Conservation (phyloP, 768 basidiomycete genomes). For the Lepiota brunneoincarnata region DNA sequence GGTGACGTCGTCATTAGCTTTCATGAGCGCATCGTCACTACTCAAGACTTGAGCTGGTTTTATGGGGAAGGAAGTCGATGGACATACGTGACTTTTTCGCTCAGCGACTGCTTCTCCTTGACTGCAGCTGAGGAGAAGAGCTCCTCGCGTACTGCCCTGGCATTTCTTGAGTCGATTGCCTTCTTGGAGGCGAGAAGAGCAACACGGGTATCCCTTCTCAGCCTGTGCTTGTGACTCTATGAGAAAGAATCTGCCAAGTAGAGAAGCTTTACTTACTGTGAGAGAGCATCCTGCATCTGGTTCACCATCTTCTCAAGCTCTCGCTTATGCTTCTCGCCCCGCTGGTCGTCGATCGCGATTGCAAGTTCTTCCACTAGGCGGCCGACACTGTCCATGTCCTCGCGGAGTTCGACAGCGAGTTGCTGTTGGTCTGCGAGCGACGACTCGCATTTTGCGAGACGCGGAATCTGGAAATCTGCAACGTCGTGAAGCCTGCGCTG, state of each 20-base stretch:
- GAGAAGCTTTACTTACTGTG: conserved; percentile 36
- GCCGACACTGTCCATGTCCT: conserved; percentile 63
- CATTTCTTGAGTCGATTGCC: conserved; percentile 56
- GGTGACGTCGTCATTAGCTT: conserved; percentile 86
- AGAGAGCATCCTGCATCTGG: conserved; percentile 43
- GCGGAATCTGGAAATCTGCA: conserved; percentile 55
- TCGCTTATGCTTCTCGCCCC: conserved; percentile 46
- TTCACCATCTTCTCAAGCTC: conserved; percentile 51
- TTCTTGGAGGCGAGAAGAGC: conserved; percentile 76
- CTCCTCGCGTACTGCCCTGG: conserved; percentile 63
- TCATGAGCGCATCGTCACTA: conserved; percentile 85
- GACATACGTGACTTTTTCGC: conserved; percentile 64
- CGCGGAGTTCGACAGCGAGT: conserved; percentile 70
- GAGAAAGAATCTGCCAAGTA: neutral
- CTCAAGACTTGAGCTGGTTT: neutral
- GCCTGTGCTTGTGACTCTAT: conserved; percentile 30
- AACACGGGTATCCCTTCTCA: conserved; percentile 60
- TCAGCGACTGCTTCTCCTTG: conserved; percentile 43
- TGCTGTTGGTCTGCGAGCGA: conserved; percentile 63
- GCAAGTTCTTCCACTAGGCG: conserved; percentile 75
- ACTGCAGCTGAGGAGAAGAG: conserved; percentile 53
- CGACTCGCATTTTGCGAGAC: conserved; percentile 64
- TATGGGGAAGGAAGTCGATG: neutral
- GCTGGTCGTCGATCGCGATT: conserved; percentile 70
- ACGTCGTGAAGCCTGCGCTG: conserved; percentile 8